phyloP scores from a whole-genome alignment of 1,284 basidiomycete species.

The Ustilago trichophora region DNA sequence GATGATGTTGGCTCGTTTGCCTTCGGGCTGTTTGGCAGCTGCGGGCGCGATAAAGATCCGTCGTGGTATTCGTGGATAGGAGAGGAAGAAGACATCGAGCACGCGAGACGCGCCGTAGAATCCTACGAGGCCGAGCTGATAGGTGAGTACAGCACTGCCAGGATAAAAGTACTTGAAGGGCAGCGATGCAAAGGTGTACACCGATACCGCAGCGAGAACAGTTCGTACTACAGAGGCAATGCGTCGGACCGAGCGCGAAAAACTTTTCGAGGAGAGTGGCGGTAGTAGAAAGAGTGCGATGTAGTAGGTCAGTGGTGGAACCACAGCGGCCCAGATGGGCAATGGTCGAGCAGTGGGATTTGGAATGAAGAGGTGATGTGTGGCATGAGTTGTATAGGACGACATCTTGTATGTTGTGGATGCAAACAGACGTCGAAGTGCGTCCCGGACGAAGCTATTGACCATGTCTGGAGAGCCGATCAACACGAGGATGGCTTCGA shows the following conservation, averaged over 20 bases:
- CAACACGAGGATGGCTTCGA: neutral
- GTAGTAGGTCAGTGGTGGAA: conserved; percentile 49
- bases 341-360: conserved; percentile 16
- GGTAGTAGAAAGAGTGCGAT: conserved; percentile 38
- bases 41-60: conserved; percentile 30
- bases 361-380: conserved; percentile 33
- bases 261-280: conserved; percentile 23
- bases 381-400: conserved; percentile 16
- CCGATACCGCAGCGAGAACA: conserved; percentile 18
- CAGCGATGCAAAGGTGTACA: conserved; percentile 35
- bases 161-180: conserved; percentile 47
- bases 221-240: conserved; percentile 4
- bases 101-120: conserved; percentile 41
- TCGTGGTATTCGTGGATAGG: conserved; percentile 34
- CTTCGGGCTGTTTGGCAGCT: conserved; percentile 4
- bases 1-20: conserved; percentile 5
- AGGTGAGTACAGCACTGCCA: conserved; percentile 44
- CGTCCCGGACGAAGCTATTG: conserved; percentile 3
- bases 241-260: conserved; percentile 7
- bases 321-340: conserved; percentile 36
- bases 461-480: neutral
- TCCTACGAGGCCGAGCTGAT: conserved; percentile 48
- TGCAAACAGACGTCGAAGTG: conserved; percentile 5
- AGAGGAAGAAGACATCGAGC: conserved; percentile 51
- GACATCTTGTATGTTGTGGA: conserved; percentile 14